Evolutionary conservation across 192 early-diverging fungal species (phyloP).

Genomic region (Podila minutissima): DNA sequence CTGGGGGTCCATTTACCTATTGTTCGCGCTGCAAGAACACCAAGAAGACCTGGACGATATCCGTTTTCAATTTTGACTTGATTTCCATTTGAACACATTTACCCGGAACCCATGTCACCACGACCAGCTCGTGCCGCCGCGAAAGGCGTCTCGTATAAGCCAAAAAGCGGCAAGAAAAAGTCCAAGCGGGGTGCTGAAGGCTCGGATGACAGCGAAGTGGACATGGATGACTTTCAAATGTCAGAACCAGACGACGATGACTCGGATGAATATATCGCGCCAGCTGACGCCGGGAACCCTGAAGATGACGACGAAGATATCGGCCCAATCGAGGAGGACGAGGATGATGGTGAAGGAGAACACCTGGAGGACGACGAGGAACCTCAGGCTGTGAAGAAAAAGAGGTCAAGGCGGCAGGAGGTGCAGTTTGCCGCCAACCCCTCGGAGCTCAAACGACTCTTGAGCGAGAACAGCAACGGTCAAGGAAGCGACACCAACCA

Average conservation of each 20-base stretch:
- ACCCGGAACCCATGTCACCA: background rate
- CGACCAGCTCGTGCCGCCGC: constrained; percentile 26
- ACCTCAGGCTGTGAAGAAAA: background rate
- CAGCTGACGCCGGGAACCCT: background rate
- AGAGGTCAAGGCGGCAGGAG: background rate
- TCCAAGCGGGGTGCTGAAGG: background rate
- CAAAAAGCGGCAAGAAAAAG: background rate
- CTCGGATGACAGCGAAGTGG: background rate
- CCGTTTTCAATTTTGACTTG: no score
- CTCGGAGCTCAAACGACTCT: no score
- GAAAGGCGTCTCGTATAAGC: constrained; percentile 12
- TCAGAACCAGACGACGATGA: constrained; percentile 11
- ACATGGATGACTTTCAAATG: background rate
- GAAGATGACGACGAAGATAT: constrained; percentile 1
- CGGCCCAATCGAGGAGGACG: background rate
- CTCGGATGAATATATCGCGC: constrained; percentile 37
- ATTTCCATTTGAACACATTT: background rate
- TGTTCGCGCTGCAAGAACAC: no score
- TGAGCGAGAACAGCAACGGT: background rate
- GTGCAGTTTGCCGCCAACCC: no score
- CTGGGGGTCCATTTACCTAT: no score
- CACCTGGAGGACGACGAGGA: constrained; percentile 3
- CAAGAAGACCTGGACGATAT: no score
- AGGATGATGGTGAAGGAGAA: constrained; percentile 15
- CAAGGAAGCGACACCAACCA: background rate